These are phyloP conservation scores for Leishmania mexicana DNA, from an alignment of 208 protist genomes.

Conservation along the genomic window DNA sequence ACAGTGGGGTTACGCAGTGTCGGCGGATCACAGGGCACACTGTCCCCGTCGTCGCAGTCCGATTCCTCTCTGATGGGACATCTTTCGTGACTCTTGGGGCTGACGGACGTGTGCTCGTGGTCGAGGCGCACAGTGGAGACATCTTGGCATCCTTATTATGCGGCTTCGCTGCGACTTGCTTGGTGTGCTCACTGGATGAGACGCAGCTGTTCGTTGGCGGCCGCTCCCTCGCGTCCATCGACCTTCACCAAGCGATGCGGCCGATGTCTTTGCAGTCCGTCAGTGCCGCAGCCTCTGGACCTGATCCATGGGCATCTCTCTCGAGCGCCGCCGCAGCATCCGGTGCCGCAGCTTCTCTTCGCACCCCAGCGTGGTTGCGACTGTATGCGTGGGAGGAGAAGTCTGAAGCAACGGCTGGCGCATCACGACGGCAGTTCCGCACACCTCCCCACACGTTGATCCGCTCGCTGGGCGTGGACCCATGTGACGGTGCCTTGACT, in stretches of 20 bases:
- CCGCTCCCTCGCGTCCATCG: conserved; percentile 43
- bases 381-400: conserved; percentile 22
- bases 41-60: conserved; percentile 42
- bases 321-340: background rate
- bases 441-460: conserved; percentile 2
- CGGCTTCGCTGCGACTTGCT: conserved; percentile 48
- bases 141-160: conserved; percentile 38
- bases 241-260: conserved; percentile 44
- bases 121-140: conserved; percentile 29
- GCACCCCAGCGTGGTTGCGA: conserved; percentile 9
- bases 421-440: background rate
- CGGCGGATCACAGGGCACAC: conserved; percentile 55
- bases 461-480: conserved; percentile 8
- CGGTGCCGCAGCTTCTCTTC: background rate
- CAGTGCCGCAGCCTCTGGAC: conserved; percentile 4
- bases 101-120: conserved; percentile 41
- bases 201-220: conserved; percentile 68
- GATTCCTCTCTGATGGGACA: conserved; percentile 29
- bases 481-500: conserved; percentile 14
- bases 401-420: background rate
- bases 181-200: conserved; percentile 70
- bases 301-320: background rate
- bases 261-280: conserved; percentile 11
- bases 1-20: conserved; percentile 5
- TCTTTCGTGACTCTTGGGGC: conserved; percentile 27